Evolutionary conservation across 371 early-diverging fungal species (phyloP).

Genomic region (Homolaphlyctis polyrhiza): DNA sequence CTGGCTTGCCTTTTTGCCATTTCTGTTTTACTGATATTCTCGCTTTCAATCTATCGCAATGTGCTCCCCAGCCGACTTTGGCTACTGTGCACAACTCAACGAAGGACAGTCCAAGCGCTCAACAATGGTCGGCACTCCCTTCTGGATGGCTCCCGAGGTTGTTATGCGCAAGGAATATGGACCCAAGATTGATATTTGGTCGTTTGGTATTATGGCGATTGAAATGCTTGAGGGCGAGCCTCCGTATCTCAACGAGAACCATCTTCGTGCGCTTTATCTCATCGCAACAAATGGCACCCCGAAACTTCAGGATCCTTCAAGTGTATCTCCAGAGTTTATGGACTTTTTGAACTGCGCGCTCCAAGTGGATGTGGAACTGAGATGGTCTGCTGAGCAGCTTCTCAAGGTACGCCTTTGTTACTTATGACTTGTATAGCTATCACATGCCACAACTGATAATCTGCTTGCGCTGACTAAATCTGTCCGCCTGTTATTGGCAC

Average conservation of each 20-base stretch:
- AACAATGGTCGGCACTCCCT: conserved; percentile 75
- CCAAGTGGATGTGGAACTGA: conserved; percentile 78
- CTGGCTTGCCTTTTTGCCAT: background rate
- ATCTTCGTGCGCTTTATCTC: conserved; percentile 84
- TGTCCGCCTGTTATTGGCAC: no score
- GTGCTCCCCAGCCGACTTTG: conserved; percentile 68
- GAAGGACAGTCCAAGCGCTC: conserved; percentile 78
- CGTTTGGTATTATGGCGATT: conserved; percentile 36
- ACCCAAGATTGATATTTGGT: conserved; percentile 55
- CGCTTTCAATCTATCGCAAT: no score
- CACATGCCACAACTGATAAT: no score
- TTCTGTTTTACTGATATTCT: no score
- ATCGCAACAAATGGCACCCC: conserved; percentile 97
- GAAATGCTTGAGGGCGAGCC: conserved; percentile 89
- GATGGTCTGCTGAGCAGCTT: conserved; percentile 78
- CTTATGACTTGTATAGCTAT: no score
- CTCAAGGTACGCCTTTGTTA: no score
- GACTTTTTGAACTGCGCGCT: conserved; percentile 81
- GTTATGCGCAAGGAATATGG: conserved; percentile 92
- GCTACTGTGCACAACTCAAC: conserved; percentile 88
- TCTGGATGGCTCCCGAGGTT: conserved; percentile 57
- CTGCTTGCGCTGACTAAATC: no score
- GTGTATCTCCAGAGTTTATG: conserved; percentile 66
- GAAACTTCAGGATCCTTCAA: conserved; percentile 81
- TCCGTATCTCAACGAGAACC: conserved; percentile 92